Evolutionary conservation across 768 basidiomycete species (phyloP).

Genomic region (Suillus subaureus): DNA sequence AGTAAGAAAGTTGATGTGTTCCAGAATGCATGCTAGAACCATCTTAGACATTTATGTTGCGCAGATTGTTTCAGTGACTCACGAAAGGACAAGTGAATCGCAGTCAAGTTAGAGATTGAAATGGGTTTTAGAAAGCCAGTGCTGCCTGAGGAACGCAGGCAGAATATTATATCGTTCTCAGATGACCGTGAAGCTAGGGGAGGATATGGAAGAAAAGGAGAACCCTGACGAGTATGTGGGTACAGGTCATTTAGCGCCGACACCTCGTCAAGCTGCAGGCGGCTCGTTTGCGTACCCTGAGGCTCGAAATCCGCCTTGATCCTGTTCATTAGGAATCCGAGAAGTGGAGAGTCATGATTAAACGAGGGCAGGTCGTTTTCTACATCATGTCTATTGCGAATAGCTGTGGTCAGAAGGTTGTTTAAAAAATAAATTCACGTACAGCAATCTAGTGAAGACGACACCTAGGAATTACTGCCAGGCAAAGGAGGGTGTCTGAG

Average conservation of each 20-base stretch:
- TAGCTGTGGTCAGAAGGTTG: constrained; percentile 2
- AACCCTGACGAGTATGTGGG: constrained; percentile 12
- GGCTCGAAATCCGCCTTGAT: constrained; percentile 23
- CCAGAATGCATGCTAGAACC: constrained; percentile 12
- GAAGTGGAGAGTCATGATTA: constrained; percentile 37
- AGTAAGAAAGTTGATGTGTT: constrained; percentile 12
- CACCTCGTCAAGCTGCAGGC: constrained; percentile 19
- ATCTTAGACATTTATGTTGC: neutral
- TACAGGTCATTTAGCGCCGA: constrained; percentile 16
- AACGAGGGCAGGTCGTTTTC: constrained; percentile 39
- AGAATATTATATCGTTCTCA: constrained; percentile 31
- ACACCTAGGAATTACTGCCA: constrained; percentile 42
- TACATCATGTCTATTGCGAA: constrained; percentile 38
- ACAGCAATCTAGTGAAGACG: constrained; percentile 38
- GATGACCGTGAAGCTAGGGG: constrained; percentile 5
- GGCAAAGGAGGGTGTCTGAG: constrained; percentile 44
- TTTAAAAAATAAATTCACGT: constrained; percentile 11
- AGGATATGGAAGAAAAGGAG: constrained; percentile 16
- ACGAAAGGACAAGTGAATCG: constrained; percentile 40
- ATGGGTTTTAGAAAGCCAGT: constrained; percentile 50
- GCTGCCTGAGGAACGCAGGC: constrained; percentile 53
- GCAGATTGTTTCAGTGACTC: constrained; percentile 12
- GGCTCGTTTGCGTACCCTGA: neutral
- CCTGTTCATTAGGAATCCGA: constrained; percentile 32
- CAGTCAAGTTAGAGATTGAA: constrained; percentile 32